Evolutionary conservation across 2,329 filamentous ascomycete genomes (phyloP), one percentile per base, ranked within the genome.

Genomic region (Aspergillus sp.): DNA sequence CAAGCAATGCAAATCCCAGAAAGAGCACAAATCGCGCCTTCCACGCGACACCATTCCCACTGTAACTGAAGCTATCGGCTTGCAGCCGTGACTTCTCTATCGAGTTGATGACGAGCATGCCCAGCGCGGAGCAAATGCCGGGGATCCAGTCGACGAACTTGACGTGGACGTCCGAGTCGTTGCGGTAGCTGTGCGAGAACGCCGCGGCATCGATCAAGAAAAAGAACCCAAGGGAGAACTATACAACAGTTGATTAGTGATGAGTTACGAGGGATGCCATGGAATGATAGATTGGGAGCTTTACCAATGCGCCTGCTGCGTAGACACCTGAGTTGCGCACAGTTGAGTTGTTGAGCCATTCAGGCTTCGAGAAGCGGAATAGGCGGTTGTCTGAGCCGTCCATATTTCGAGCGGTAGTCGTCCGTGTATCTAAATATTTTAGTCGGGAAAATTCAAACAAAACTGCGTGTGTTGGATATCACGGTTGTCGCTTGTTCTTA

Each of bases 61-160:
- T 82, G 72, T 89, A 89, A 58, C 81, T 84, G 69, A 86, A 89
- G 68, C 78, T 84, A 69, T 89, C 86, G 34, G 83, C 85, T 40
- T 80, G 82, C 56, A 89, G 72, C 41, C 86, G 79, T 24, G 84
- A 82, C 75, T 89, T 89, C 68, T 89, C 86, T 68, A 89, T 89
- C 61, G 81, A 85, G 74, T 89, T 89, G 79, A 89, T 89, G 65
- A 89, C 85, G 51, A 89, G 80, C 86, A 89, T 89, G 59, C 86
- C 86, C 33, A 89, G 79, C 59, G 84, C 80, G 44, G 83, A 87
- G 79, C 87, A 89, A 75, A 89, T 89, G 59, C 83, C 82, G 3
- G 86, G 87, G 64, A 89, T 86, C 86, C 86, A 89, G 77, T 89
- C 86, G 64, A 89, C 81, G 73, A 89, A 89, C 72, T 83, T 88